Evolutionary conservation across 805 yeast genomes (phyloP).

Genomic region (Metschnikowia continentalis): DNA sequence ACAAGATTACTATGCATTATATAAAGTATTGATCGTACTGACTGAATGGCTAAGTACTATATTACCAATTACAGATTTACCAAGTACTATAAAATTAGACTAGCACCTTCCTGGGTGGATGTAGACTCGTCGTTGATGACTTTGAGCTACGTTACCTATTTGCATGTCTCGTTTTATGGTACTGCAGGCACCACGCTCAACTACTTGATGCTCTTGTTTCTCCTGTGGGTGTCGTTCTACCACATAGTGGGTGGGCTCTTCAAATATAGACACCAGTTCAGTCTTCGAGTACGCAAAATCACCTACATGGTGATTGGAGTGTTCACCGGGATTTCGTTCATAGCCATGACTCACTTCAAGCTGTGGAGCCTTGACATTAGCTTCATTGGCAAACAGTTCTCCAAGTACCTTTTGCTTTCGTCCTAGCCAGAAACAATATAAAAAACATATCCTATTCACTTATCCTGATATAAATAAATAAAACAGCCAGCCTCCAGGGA

Average conservation of each 20-base stretch:
- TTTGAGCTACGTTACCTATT: conserved; percentile 45
- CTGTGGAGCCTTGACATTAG: conserved; percentile 22
- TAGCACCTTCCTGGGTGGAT: conserved; percentile 50
- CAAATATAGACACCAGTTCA: conserved; percentile 41
- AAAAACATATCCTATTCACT: neutral
- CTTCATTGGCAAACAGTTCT: conserved; percentile 27
- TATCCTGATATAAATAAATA: neutral
- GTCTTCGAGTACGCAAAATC: conserved; percentile 35
- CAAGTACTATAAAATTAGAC: conserved; percentile 25
- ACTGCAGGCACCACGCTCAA: conserved; percentile 11
- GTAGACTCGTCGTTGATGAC: conserved; percentile 61
- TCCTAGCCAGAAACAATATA: neutral
- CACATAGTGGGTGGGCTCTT: conserved; percentile 54
- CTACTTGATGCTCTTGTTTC: conserved; percentile 13
- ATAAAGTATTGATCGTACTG: too few species aligned
- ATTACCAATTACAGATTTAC: too few species aligned
- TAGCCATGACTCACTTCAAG: conserved; percentile 31
- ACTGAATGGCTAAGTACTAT: too few species aligned
- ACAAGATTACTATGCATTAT: too few species aligned
- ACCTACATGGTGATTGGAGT: conserved; percentile 42
- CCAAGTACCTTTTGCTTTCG: conserved; percentile 21
- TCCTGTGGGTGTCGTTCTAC: conserved; percentile 34
- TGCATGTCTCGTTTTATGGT: conserved; percentile 13
- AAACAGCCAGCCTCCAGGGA: neutral
- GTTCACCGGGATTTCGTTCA: conserved; percentile 32